phyloP scores from a whole-genome alignment of 2,329 filamentous ascomycete genomes.

The Hymenoscyphus albidus region DNA sequence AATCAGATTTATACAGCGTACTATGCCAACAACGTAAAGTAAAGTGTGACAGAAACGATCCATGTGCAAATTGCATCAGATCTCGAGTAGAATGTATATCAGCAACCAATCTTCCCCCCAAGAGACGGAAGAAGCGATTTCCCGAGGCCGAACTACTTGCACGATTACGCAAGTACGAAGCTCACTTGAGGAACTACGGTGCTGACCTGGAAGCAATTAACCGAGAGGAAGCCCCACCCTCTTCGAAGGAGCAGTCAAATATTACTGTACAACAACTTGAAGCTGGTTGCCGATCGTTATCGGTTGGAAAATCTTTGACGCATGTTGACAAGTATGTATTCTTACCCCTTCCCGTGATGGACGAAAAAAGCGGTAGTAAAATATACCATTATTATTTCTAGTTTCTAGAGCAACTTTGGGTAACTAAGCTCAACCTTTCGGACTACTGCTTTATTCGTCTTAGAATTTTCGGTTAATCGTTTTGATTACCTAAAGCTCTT shows the following conservation, averaged over 20 bases:
- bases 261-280: not conserved
- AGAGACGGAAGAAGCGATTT: slow-evolving; percentile 27
- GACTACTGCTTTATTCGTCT: too few species aligned
- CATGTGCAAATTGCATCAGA: slow-evolving; percentile 30
- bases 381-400: too few species aligned
- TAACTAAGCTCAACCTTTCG: too few species aligned
- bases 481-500: too few species aligned
- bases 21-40: slow-evolving; percentile 32
- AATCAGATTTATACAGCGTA: slow-evolving; percentile 5
- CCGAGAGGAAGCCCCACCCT: slow-evolving; percentile 8
- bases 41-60: slow-evolving; percentile 29
- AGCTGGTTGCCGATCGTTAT: slow-evolving; percentile 9
- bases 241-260: not conserved
- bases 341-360: not conserved
- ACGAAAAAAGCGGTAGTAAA: not conserved
- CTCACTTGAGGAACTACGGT: slow-evolving; percentile 24
- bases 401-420: too few species aligned
- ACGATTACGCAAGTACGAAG: slow-evolving; percentile 28
- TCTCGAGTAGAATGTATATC: slow-evolving; percentile 27
- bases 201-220: slow-evolving; percentile 30
- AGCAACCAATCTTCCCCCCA: slow-evolving; percentile 21
- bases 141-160: slow-evolving; percentile 31
- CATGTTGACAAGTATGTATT: slow-evolving; percentile 18
- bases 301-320: slow-evolving; percentile 17
- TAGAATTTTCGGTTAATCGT: too few species aligned